Base-by-base conservation (phyloP, 768 basidiomycete species). In the Agrocybe praecox region DNA sequence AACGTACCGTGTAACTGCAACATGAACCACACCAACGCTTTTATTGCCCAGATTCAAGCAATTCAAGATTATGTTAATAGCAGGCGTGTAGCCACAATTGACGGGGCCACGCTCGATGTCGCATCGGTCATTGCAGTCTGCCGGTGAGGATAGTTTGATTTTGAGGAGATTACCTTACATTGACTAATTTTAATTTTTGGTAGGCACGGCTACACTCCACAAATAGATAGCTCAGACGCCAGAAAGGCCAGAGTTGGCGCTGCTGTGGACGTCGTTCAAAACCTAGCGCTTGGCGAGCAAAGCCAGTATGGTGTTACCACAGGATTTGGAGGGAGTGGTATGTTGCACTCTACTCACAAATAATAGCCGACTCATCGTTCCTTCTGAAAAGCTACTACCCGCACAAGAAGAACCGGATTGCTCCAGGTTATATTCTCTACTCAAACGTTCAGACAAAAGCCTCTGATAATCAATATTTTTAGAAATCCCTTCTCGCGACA, bases 301-400 rank as follows among this genome's bases (percentile, higher is more conserved):
- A 55, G 54, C 42, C 47, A 49, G 24, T 55, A 55, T 23, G 48
- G 54, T 18, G 47, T 49, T 44, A 49, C 54, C 15, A 55, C 47
- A 17, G 54, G 54, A 18, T 49, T 55, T 40, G 54, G 54, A 12
- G 54, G 54, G 8, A 55, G 54, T 55, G 54, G 54, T 55, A 44
- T 24, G 54, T 36, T 19, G 33, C 18, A 36, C 12, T 15, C 11
- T 33, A 4, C 18, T 44, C 26, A 2, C 24, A 19, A 29, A 12
- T 12, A 24, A 6, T n/a, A 2, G 14, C 3, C 22, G 11, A 54
- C 33, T n/a, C 21, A 29, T 15, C 9, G 9, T 33, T 36, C 26
- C 14, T 43, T 19, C 9, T 29, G 26, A 9, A n/a, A 29, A 55
- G 54, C 54, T 11, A 49, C 46, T 7, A 55, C 54, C 12, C 18